Evolutionary conservation across 768 basidiomycete species (phyloP).

Genomic region (Podaxis carcinomalis): DNA sequence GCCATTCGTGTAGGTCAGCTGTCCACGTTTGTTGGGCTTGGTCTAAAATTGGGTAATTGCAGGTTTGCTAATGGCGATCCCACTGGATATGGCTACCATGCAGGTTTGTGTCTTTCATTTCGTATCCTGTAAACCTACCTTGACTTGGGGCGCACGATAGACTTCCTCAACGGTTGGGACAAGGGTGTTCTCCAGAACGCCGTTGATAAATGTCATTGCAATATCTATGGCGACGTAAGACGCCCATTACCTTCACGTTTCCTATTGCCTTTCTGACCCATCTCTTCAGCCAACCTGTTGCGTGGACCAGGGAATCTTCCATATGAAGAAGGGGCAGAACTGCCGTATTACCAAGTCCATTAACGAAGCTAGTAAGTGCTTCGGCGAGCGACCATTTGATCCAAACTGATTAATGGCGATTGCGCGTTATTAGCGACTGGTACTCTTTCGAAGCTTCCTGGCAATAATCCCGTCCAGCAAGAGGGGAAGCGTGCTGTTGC

Average conservation of each 20-base stretch:
- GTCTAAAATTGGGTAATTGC: not conserved
- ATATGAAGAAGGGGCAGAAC: constrained; percentile 31
- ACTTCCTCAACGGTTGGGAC: constrained; percentile 64
- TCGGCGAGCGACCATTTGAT: not conserved
- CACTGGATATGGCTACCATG: constrained; percentile 60
- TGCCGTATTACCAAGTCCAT: constrained; percentile 45
- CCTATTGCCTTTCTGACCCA: constrained; percentile 3
- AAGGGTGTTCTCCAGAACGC: constrained; percentile 48
- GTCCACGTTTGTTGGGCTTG: not conserved
- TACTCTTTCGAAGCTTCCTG: constrained; percentile 42
- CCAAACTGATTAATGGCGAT: not conserved
- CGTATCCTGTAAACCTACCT: not conserved
- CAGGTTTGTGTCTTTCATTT: constrained; percentile 29
- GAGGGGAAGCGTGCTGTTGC: constrained; percentile 29
- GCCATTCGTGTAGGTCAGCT: constrained; percentile 44
- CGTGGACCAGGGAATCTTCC: constrained; percentile 39
- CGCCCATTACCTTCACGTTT: not conserved
- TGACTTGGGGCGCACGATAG: constrained; percentile 18
- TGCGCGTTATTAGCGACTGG: constrained; percentile 34
- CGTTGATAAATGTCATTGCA: constrained; percentile 49
- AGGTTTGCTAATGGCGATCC: constrained; percentile 54
- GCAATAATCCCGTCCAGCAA: constrained; percentile 48
- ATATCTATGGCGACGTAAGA: constrained; percentile 38
- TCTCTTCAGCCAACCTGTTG: constrained; percentile 37
- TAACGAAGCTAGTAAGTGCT: constrained; percentile 39